Percentiles rank a stretch among this genome's conserved stretches.
These are phyloP conservation scores for Penicillium freii DNA, from an alignment of 2,329 filamentous ascomycete genomes.

Conservation along the genomic window DNA sequence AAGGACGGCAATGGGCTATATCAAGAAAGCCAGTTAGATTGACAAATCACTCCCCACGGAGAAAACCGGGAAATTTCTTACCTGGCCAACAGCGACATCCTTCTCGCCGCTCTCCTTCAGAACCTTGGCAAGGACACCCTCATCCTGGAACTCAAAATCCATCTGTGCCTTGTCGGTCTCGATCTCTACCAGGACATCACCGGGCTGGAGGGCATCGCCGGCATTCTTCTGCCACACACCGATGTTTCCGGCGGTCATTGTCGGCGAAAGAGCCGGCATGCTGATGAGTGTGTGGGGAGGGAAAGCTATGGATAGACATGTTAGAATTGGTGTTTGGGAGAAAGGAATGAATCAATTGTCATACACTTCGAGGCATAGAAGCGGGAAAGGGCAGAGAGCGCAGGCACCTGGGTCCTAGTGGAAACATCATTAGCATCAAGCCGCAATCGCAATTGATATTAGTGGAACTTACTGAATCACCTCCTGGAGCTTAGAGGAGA, in stretches of 20 bases:
- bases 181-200: conserved; percentile 95
- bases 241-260: conserved; percentile 96
- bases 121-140: conserved; percentile 91
- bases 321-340: conserved; percentile 9
- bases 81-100: conserved; percentile 89
- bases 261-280: conserved; percentile 97
- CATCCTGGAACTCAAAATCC: conserved; percentile 99
- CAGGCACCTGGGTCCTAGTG: conserved; percentile 47
- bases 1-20: conserved; percentile 88
- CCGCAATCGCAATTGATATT: neutral
- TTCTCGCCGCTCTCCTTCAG: conserved; percentile 91
- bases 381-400: conserved; percentile 60
- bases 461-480: conserved; percentile 39
- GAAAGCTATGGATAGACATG: conserved; percentile 63
- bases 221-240: conserved; percentile 97
- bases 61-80: conserved; percentile 55
- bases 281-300: conserved; percentile 91
- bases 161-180: conserved; percentile 99
- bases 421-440: conserved; percentile 22
- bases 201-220: conserved; percentile 81
- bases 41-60: conserved; percentile 9
- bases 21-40: conserved; percentile 9
- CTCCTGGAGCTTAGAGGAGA: conserved; percentile 45
- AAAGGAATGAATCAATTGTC: conserved; percentile 24
- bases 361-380: conserved; percentile 70